Base-by-base conservation (phyloP, 129 eudicot species). In the Logfia minima region DNA sequence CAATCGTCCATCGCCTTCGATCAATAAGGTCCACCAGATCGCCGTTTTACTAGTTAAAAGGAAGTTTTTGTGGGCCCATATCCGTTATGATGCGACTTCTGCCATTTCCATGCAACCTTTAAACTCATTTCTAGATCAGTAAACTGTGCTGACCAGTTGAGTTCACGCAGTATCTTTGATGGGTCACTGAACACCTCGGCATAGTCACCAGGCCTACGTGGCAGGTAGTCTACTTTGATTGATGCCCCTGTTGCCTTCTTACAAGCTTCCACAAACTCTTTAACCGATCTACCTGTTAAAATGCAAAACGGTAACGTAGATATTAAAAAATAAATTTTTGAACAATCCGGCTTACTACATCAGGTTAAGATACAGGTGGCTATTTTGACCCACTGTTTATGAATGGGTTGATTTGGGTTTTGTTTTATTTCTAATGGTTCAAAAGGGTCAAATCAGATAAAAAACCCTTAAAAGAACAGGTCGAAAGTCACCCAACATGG, bases 111-210 rank as follows among this genome's bases (percentile, higher is more conserved):
- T 19, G 98, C 98, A 14, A 84, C 73, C 86, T 83, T 65, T 70
- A 92, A 66, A 82, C 98, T 92, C 71, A 82, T 79, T 86, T 86
- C 79, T 43, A 92, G 92, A 72, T 92, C 80, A 11, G 89, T 87
- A 68, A 86, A 77, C 17, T 71, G 75, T 4, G 98, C 96, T 16
- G 87, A 85, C 98, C 98, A 92, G 66, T 92, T 86, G 59, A 92
- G 89, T 73, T 92, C 98, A 2, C 58, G 79, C 11, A 76, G 84
- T 69, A 90, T 90, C 80, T 92, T 92, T 34, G 91, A 84, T 7
- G 96, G 98, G 79, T 92, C 92, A 43, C 98, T 92, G 81, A 72
- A 92, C 22, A 92, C 98, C 85, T 92, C 96, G 4, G 98, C 98
- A 78, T 92, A 92, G 66, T 92, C 98, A 65, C 98, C 98, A 8